Evolutionary conservation across 805 yeast species (phyloP), one percentile per base, ranked within the genome.

Genomic region (Zygotorulaspora danielsina): DNA sequence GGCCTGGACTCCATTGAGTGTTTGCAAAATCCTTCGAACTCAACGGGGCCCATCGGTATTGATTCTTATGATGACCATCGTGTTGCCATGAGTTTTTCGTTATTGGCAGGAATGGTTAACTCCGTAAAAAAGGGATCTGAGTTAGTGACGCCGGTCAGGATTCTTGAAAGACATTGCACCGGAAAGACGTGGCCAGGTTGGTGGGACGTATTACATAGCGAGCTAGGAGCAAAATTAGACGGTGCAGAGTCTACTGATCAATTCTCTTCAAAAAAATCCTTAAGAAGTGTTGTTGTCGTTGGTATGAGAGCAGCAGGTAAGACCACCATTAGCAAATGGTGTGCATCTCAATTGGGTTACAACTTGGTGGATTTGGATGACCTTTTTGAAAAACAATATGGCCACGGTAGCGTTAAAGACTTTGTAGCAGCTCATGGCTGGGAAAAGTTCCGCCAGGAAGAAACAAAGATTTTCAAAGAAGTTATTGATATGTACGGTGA

Each of bases 111-210:
- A 24, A 70, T 85, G 53, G 73, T 76, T 35, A 46, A 57, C 21
- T 37, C 51, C 6, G 18, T 15, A 12, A 30, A 26, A 11, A 32
- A 27, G 31, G 57, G 50, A 18, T 21, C 30, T 1, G 25, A 25
- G 10, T 8, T 24, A 1, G 59, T 64, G 32, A 53, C 56, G 3
- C 79, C 84, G 1, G 90, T 84, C 1, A 69, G 79, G 48, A 78
- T 93, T 43, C 78, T 81, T 50, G 96, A 90, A 57, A 79, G 97
- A 65, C 76, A 83, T 18, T 87, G 97, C 59, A 94, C 96, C 1
- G 94, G 90, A 41, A 93, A 93, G 68, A 93, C 98, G 0, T 93
- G 98, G 98, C 98, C 98, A 15, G 97, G 97, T 26, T 93, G 98
- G 98, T 93, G 98, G 98, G 98, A 93, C 65, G 75, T 80, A 24